phyloP scores from a whole-genome alignment of 1,139 yeast genomes.

The Zygosaccharomyces sapae region DNA sequence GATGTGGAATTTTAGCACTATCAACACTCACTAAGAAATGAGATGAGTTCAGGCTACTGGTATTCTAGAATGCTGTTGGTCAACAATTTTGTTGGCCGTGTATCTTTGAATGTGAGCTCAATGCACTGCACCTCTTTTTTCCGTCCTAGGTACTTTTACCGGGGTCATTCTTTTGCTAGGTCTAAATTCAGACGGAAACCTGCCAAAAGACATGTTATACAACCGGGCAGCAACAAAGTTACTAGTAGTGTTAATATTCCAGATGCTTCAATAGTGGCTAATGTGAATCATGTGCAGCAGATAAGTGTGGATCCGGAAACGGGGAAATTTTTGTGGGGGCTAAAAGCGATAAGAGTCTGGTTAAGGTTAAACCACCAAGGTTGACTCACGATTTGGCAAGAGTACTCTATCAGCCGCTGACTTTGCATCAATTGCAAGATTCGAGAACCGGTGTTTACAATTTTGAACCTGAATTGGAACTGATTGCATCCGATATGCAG shows the following conservation, averaged over 20 bases:
- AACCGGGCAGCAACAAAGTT: background rate
- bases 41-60: too few species aligned
- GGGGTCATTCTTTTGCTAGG: constrained; percentile 4
- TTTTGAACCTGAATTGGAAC: constrained; percentile 58
- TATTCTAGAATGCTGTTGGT: background rate
- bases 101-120: background rate
- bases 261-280: constrained; percentile 4
- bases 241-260: background rate
- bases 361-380: constrained; percentile 37
- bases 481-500: constrained; percentile 40
- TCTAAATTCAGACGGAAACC: background rate
- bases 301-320: constrained; percentile 12
- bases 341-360: constrained; percentile 5
- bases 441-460: constrained; percentile 70
- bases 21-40: background rate
- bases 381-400: constrained; percentile 63
- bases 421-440: constrained; percentile 75
- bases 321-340: background rate
- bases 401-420: constrained; percentile 68
- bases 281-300: constrained; percentile 12
- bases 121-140: background rate
- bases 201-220: background rate
- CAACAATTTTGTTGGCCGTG: background rate
- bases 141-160: constrained; percentile 1
- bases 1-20: background rate